Conservation (phyloP, 2,329 filamentous ascomycete species). For the Zarea fungicola region DNA sequence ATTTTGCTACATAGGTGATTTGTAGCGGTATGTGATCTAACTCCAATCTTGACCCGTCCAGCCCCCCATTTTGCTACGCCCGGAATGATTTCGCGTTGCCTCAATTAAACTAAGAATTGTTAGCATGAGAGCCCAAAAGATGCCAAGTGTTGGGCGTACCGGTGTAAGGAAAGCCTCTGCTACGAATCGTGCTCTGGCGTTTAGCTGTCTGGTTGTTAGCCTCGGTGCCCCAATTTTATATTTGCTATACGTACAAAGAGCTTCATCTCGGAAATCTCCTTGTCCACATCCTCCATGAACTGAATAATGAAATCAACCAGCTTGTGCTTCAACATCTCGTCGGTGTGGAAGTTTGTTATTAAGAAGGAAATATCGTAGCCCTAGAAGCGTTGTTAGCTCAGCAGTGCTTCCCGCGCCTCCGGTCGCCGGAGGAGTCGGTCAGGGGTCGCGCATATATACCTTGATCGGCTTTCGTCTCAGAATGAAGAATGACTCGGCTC, state of each 20-base stretch:
- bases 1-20: slow-evolving; percentile 4
- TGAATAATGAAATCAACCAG: slow-evolving; percentile 98
- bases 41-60: slow-evolving; percentile 2
- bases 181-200: slow-evolving; percentile 93
- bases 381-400: slow-evolving; percentile 40
- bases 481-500: slow-evolving; percentile 96
- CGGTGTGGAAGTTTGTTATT: slow-evolving; percentile 98
- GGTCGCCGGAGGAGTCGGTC: background rate
- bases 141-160: slow-evolving; percentile 44
- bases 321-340: slow-evolving; percentile 98
- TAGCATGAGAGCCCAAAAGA: background rate
- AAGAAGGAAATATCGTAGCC: slow-evolving; percentile 98
- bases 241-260: slow-evolving; percentile 71
- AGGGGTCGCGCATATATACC: slow-evolving; percentile 44
- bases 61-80: slow-evolving; percentile 3
- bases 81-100: background rate
- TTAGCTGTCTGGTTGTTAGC: slow-evolving; percentile 57
- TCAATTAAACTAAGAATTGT: slow-evolving; percentile 5
- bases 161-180: slow-evolving; percentile 97
- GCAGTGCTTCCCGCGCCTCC: slow-evolving; percentile 14
- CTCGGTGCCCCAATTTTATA: slow-evolving; percentile 15
- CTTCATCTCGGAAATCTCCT: slow-evolving; percentile 99
- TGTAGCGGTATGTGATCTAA: slow-evolving; percentile 3
- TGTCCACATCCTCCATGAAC: slow-evolving; percentile 99
- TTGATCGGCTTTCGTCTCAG: slow-evolving; percentile 91